Percentiles rank a stretch among this genome's conserved stretches.
phyloP scores from a whole-genome alignment of 225 moss, liverwort and hornwort genomes.

The Pseudisothecium myosuroides region DNA sequence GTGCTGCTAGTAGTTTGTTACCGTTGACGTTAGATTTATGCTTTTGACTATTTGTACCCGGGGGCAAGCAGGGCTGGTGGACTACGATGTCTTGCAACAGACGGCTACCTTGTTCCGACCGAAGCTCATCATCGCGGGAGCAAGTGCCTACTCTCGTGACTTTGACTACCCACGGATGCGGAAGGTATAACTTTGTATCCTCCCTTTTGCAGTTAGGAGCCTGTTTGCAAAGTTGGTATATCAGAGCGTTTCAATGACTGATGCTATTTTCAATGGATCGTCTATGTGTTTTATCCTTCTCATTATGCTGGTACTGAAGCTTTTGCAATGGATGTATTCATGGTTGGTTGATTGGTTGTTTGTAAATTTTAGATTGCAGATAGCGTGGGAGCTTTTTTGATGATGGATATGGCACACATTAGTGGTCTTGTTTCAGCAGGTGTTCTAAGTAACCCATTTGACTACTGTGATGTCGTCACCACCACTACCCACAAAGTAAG shows the following conservation, averaged over 20 bases:
- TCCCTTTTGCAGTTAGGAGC: neutral
- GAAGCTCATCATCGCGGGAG: conserved; percentile 76
- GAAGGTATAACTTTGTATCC: conserved; percentile 25
- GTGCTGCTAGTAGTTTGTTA: neutral
- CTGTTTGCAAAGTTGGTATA: neutral
- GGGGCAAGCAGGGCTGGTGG: conserved; percentile 47
- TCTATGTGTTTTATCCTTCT: neutral
- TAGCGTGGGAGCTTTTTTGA: conserved; percentile 74
- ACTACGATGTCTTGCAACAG: conserved; percentile 72
- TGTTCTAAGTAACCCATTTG: conserved; percentile 63
- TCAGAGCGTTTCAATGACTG: neutral
- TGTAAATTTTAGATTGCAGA: conserved; percentile 62
- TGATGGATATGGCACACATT: conserved; percentile 98
- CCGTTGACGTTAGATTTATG: neutral
- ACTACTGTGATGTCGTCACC: conserved; percentile 68
- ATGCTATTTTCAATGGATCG: neutral
- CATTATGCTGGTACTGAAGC: neutral
- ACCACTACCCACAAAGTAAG: conserved; percentile 88
- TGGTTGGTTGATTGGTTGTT: neutral
- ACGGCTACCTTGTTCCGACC: conserved; percentile 72
- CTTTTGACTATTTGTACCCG: neutral
- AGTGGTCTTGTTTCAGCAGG: conserved; percentile 82
- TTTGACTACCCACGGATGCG: conserved; percentile 86
- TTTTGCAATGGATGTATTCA: neutral
- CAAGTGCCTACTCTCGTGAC: conserved; percentile 83